Evolutionary conservation across 441 rosid genomes (phyloP), one percentile per base, ranked within the genome.

Genomic region (Isatis lusitanica): DNA sequence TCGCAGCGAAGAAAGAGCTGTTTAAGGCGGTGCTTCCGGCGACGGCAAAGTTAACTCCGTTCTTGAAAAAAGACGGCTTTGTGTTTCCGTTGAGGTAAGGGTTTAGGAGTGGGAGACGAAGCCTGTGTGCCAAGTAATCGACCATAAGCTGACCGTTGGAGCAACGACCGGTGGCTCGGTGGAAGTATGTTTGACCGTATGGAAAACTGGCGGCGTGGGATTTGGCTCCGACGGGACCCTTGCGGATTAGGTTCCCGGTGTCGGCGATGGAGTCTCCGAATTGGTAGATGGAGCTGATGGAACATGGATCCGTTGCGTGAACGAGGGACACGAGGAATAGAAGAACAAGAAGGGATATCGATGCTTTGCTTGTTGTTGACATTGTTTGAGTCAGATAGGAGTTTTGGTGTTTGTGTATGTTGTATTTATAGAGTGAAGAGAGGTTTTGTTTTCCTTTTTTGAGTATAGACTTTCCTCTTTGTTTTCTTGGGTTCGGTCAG

Each of bases 241-340:
- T 24, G 9, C 64, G 75, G 56, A 75, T 75, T 2, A 70, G 39
- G 66, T 75, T 78, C 3, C 82, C 84, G 1, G 82, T 75, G 56
- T 81, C 84, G 17, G 84, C 44, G 12, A 75, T 62, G 12, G 84
- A 78, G 64, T 78, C 84, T 9, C 82, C 80, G 9, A 81, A 68
- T 26, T 78, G 80, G 56, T 74, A 67, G 58, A 78, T 78, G 17
- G 80, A 66, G 12, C 52, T 55, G 68, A 81, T 55, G 1, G 53
- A 46, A 48, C 82, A 81, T 33, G 18, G 63, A 4, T 31, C 17
- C 2, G 47, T 42, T 12, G 70, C 64, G 9, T 63, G 56, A 8
- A 55, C 57, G 17, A 63, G 12, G 10, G 76, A 63, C 57, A 73
- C 57, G 8, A 63, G 21, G 39, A 73, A 24, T 0, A 72, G 2